These are phyloP conservation scores for Colletotrichum chlorophyti DNA, from an alignment of 2,329 filamentous ascomycete genomes.

Conservation along the genomic window DNA sequence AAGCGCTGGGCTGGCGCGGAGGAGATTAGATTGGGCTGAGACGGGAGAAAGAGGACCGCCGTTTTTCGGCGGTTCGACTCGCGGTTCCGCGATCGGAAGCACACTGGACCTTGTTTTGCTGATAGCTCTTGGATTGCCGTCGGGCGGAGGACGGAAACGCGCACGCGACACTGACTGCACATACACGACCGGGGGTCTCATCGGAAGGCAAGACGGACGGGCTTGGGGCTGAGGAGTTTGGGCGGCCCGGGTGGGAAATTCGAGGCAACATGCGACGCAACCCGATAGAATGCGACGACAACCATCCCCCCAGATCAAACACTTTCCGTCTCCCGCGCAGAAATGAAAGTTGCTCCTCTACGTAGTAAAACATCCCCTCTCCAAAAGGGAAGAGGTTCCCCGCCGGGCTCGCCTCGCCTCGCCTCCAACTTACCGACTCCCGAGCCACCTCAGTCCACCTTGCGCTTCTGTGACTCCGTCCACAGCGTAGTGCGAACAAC, in stretches of 20 bases:
- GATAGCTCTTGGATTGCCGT: no score
- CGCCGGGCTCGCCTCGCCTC: not conserved
- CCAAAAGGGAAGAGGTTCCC: conserved; percentile 2
- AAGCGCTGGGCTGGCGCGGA: conserved; percentile 9
- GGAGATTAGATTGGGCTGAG: not conserved
- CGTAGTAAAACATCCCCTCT: no score
- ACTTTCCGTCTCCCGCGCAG: no score
- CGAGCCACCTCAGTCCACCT: not conserved
- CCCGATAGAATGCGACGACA: conserved; percentile 22
- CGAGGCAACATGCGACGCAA: conserved; percentile 12
- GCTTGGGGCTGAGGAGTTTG: no score
- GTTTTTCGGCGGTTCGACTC: conserved; percentile 14
- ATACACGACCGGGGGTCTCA: no score
- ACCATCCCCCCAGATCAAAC: not conserved
- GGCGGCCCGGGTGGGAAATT: no score
- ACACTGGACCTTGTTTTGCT: no score
- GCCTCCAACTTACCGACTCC: conserved; percentile 1
- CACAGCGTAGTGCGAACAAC: conserved; percentile 1
- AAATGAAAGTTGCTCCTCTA: no score
- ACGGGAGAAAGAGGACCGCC: conserved; percentile 8
- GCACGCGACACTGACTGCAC: no score
- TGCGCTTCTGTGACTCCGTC: no score
- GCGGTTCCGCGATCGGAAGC: conserved; percentile 24
- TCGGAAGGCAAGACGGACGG: no score
- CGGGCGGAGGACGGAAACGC: no score